phyloP scores from a whole-genome alignment of 495 filamentous ascomycete genomes.

The Astrothelium macrocarpum region DNA sequence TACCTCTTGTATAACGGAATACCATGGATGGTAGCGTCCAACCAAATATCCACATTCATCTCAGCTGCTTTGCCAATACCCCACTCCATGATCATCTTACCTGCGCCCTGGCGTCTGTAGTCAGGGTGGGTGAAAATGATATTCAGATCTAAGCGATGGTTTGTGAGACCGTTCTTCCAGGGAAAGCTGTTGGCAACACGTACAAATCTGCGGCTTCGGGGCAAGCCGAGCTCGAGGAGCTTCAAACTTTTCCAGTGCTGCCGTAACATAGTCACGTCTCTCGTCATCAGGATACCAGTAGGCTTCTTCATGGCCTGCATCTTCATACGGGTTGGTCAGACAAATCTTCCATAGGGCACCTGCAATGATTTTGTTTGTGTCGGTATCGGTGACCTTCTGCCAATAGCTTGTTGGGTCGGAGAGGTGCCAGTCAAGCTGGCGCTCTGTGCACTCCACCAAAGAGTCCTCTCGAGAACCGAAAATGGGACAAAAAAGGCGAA shows the following conservation, averaged over 20 bases:
- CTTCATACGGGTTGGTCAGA: constrained; percentile 1
- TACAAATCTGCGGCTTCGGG: constrained; percentile 7
- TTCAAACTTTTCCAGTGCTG: constrained; percentile 6
- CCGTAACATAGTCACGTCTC: neutral
- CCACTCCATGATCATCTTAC: constrained; percentile 4
- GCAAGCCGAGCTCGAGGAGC: neutral
- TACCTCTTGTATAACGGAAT: constrained; percentile 5
- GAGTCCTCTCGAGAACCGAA: neutral
- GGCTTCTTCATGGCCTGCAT: neutral
- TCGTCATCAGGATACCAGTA: constrained; percentile 7
- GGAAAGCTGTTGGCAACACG: neutral
- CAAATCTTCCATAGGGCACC: constrained; percentile 9
- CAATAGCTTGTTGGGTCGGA: constrained; percentile 6
- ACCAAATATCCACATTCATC: constrained; percentile 6
- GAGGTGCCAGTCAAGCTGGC: constrained; percentile 7
- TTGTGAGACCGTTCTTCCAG: neutral
- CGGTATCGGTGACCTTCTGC: constrained; percentile 7
- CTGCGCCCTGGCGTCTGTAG: constrained; percentile 5
- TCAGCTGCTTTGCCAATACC: constrained; percentile 2
- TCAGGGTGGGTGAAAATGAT: constrained; percentile 10
- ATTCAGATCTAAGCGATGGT: neutral
- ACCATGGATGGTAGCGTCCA: constrained; percentile 5
- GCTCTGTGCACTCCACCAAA: constrained; percentile 2
- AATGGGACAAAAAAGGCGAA: neutral
- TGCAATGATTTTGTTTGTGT: neutral